A percentile compares a stretch with the other conserved stretches of the same genome.
Conservation (phyloP, 2,329 filamentous ascomycete species). For the Zarea fungicola region DNA sequence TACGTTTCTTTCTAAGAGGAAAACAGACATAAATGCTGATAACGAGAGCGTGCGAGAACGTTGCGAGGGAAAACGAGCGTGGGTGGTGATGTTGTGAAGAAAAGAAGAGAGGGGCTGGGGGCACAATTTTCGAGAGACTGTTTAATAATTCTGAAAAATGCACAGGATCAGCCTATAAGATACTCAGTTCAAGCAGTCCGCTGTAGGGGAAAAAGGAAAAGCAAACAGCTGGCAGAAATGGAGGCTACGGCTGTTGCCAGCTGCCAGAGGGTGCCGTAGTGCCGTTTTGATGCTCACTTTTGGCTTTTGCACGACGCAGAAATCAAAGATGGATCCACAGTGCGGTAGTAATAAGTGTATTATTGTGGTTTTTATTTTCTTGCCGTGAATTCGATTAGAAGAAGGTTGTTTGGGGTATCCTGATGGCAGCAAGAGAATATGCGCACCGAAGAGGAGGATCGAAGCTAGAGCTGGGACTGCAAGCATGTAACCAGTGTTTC, state of each 20-base stretch:
- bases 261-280: constrained; percentile 2
- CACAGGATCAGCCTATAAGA: constrained; percentile 5
- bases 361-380: not conserved
- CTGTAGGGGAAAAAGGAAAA: not conserved
- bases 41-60: not conserved
- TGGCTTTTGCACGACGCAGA: not conserved
- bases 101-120: not conserved
- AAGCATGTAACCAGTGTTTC: too few relatives aligned
- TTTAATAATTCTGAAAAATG: not conserved
- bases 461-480: too few relatives aligned
- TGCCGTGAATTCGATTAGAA: not conserved
- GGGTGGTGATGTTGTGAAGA: constrained; percentile 1
- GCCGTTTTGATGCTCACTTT: constrained; percentile 8
- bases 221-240: constrained; percentile 10
- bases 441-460: not conserved
- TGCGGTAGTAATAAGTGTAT: not conserved
- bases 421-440: not conserved
- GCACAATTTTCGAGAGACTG: not conserved
- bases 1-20: not conserved
- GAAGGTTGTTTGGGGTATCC: not conserved
- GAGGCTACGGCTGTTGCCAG: too few relatives aligned
- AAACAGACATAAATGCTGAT: constrained; percentile 4
- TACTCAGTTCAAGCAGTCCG: not conserved
- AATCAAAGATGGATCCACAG: not conserved
- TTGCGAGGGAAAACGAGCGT: constrained; percentile 2